A percentile compares a stretch with the other conserved stretches of the same genome.
Conservation (phyloP, 176 grass and related monocot genomes). For the Ensete ventricosum region DNA sequence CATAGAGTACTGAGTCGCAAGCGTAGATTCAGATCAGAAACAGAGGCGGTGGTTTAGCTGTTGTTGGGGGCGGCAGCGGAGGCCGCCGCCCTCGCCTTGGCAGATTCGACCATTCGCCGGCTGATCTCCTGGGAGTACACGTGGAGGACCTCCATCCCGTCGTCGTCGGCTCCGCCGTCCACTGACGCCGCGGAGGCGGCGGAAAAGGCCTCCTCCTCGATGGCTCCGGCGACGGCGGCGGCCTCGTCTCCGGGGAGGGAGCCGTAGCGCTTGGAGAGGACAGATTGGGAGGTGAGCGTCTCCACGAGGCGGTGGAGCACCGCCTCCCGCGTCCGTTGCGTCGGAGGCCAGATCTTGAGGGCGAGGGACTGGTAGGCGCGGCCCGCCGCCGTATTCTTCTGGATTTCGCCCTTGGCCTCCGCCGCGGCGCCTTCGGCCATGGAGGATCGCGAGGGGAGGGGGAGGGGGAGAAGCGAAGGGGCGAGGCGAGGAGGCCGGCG, state of each 20-base stretch:
- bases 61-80: neutral
- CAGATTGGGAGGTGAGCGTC: constrained; percentile 43
- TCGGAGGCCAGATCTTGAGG: constrained; percentile 94
- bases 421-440: constrained; percentile 26
- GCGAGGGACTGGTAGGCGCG: constrained; percentile 15
- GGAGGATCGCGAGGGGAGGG: neutral
- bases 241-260: constrained; percentile 44
- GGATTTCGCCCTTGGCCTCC: neutral
- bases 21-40: neutral
- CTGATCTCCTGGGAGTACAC: constrained; percentile 90
- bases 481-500: neutral
- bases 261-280: constrained; percentile 81
- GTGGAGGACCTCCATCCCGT: constrained; percentile 69
- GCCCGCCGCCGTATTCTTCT: neutral
- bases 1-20: neutral
- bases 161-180: constrained; percentile 42
- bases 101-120: constrained; percentile 51
- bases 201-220: constrained; percentile 72
- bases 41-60: neutral
- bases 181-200: constrained; percentile 19
- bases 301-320: constrained; percentile 70
- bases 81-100: constrained; percentile 41
- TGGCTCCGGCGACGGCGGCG: constrained; percentile 34
- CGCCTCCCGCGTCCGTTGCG: constrained; percentile 74
- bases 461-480: neutral